Evolutionary conservation across 108 stramenopile species (phyloP).

Genomic region (Nannochloropsis salina): DNA sequence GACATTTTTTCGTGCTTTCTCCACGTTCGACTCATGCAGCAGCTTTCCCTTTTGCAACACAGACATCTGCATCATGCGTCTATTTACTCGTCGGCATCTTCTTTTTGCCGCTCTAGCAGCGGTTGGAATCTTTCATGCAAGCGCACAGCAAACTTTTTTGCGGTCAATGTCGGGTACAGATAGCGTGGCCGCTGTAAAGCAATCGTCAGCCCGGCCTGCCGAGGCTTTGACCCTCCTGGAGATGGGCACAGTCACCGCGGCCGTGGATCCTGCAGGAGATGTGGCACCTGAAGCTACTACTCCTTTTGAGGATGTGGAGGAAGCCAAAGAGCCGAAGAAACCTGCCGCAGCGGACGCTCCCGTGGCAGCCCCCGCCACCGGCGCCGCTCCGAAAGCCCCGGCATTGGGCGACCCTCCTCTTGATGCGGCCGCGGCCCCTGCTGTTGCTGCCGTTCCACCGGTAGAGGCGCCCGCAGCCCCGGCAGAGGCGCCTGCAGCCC

Average conservation of each 20-base stretch:
- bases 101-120: background rate
- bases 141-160: background rate
- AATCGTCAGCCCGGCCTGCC: background rate
- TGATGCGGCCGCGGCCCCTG: too few relatives aligned
- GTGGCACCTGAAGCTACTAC: background rate
- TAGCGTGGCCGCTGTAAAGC: background rate
- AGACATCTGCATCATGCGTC: background rate
- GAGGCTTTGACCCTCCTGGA: background rate
- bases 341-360: too few relatives aligned
- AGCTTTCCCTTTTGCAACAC: background rate
- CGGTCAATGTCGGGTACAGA: background rate
- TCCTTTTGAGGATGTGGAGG: too few relatives aligned
- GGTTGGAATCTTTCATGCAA: background rate
- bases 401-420: too few relatives aligned
- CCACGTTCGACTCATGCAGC: background rate
- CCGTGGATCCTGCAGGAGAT: constrained; percentile 11
- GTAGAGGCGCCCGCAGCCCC: background rate
- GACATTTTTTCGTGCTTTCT: background rate
- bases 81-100: background rate
- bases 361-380: too few relatives aligned
- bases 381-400: too few relatives aligned
- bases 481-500: background rate
- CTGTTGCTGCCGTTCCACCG: background rate
- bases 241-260: background rate
- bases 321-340: too few relatives aligned